Conservation (phyloP, 225 moss, liverwort and hornwort genomes). For the Thuidium tamariscinum region DNA sequence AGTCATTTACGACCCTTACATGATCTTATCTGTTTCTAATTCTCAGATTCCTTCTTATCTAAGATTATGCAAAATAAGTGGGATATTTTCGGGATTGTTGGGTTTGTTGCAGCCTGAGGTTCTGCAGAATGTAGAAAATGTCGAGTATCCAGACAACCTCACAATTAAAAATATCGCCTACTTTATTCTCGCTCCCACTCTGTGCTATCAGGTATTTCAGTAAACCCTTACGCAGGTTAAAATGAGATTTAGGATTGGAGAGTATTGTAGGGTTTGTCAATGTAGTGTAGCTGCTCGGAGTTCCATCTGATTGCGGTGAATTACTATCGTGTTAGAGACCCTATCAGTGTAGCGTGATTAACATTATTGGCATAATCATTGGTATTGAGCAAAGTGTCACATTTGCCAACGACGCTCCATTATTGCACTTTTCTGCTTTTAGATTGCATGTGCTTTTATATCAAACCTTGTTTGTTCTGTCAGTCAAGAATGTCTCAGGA, state of each 20-base stretch:
- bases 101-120: constrained; percentile 44
- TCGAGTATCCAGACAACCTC: constrained; percentile 75
- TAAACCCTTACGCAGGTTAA: background rate
- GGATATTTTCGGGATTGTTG: background rate
- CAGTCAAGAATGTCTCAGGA: background rate
- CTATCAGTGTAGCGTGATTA: background rate
- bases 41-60: background rate
- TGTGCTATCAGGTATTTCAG: constrained; percentile 82
- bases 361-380: background rate
- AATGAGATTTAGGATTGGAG: background rate
- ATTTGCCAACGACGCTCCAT: background rate
- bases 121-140: constrained; percentile 18
- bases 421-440: background rate
- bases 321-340: background rate
- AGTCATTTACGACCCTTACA: background rate
- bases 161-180: constrained; percentile 58
- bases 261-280: background rate
- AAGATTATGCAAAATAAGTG: background rate
- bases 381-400: background rate
- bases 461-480: background rate
- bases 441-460: background rate
- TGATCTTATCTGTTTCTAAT: background rate
- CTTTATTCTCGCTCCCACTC: constrained; percentile 85
- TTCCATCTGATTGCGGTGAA: background rate
- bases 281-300: background rate